Evolutionary conservation across 208 protist species (phyloP).

Genomic region (Wallacemonas sp.): DNA sequence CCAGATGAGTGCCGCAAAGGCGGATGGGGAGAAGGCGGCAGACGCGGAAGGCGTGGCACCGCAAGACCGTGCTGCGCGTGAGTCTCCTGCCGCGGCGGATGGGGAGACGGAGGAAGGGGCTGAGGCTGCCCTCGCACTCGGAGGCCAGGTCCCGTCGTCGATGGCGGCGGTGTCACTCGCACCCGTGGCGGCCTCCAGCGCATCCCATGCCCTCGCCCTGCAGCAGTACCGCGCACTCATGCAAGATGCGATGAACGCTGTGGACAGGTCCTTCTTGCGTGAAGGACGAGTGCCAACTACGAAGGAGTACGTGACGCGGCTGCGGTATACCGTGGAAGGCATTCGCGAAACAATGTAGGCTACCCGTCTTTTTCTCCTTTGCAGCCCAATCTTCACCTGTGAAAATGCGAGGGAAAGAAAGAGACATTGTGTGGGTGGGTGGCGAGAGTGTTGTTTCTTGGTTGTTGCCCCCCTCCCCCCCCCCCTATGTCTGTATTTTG

Average conservation of each 20-base stretch:
- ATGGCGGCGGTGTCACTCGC: conserved; percentile 35
- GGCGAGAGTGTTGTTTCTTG: too few species aligned
- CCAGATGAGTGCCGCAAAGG: conserved; percentile 5
- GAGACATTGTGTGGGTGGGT: too few species aligned
- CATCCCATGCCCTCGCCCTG: conserved; percentile 44
- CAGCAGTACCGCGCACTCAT: conserved; percentile 81
- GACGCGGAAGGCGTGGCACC: background rate
- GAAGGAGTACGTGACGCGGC: conserved; percentile 66
- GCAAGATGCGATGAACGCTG: conserved; percentile 74
- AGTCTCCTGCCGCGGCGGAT: background rate
- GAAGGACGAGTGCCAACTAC: conserved; percentile 68
- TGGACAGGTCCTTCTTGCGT: conserved; percentile 77
- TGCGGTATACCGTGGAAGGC: conserved; percentile 66
- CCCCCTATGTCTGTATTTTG: too few species aligned
- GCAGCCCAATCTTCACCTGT: background rate
- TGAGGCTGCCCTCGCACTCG: background rate
- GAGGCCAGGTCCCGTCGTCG: background rate
- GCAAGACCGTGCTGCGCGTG: background rate
- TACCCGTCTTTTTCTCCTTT: background rate
- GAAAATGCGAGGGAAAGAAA: too few species aligned
- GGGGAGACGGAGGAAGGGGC: background rate
- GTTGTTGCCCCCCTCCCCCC: too few species aligned
- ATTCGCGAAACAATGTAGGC: conserved; percentile 48
- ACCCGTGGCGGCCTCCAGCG: conserved; percentile 39
- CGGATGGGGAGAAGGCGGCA: background rate